Evolutionary conservation across 768 basidiomycete species (phyloP).

Genomic region (Russula emetica): DNA sequence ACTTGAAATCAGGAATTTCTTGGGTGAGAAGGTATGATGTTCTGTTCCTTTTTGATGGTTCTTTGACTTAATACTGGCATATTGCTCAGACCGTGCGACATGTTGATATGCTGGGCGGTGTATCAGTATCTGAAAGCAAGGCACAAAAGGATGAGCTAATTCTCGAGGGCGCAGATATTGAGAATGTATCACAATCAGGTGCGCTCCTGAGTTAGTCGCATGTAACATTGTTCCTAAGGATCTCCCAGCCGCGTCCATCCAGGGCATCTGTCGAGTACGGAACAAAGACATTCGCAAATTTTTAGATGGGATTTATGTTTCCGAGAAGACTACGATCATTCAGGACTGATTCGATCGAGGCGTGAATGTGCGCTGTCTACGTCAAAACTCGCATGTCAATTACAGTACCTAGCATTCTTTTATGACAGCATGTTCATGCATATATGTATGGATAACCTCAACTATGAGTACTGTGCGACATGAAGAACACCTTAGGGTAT

Average conservation of each 20-base stretch:
- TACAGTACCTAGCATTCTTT: slow-evolving; percentile 29
- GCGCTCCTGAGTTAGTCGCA: slow-evolving; percentile 22
- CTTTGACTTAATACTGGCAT: neutral
- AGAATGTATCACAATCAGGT: slow-evolving; percentile 97
- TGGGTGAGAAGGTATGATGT: slow-evolving; percentile 81
- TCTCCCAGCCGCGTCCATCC: slow-evolving; percentile 82
- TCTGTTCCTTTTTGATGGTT: neutral
- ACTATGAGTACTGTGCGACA: neutral
- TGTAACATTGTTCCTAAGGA: slow-evolving; percentile 14
- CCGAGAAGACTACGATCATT: slow-evolving; percentile 66
- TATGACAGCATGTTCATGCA: slow-evolving; percentile 33
- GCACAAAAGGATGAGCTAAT: slow-evolving; percentile 93
- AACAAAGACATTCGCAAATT: slow-evolving; percentile 99
- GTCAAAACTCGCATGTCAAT: slow-evolving; percentile 34
- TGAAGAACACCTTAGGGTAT: slow-evolving; percentile 46
- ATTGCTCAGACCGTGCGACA: slow-evolving; percentile 74
- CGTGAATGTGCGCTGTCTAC: slow-evolving; percentile 1
- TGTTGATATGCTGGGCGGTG: slow-evolving; percentile 88
- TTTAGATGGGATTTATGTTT: slow-evolving; percentile 91
- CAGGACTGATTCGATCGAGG: slow-evolving; percentile 16
- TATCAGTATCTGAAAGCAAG: slow-evolving; percentile 79
- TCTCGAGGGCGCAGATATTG: slow-evolving; percentile 91
- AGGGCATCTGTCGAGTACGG: slow-evolving; percentile 92
- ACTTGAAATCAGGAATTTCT: slow-evolving; percentile 91
- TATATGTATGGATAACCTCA: neutral